Conservation (phyloP, 345 rosid genomes). For the Hevea brasiliensis region DNA sequence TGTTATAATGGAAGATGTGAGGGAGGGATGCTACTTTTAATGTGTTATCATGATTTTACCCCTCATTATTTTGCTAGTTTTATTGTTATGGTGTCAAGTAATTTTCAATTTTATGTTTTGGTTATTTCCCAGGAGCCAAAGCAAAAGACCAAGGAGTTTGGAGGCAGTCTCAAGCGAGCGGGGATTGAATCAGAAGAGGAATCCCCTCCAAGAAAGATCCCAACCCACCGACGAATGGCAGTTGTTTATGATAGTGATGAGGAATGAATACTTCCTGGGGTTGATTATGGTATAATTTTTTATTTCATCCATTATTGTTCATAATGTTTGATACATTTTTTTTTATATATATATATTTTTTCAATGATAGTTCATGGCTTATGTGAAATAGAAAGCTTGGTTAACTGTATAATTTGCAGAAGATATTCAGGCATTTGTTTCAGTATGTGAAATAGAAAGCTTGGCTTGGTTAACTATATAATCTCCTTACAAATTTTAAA, state of each 20-base stretch:
- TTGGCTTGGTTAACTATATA: too few relatives aligned
- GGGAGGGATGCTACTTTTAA: not conserved
- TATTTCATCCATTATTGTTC: not conserved
- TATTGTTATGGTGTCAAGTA: not conserved
- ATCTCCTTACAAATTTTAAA: too few relatives aligned
- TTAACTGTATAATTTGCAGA: too few relatives aligned
- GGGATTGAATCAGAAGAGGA: slow-evolving; percentile 92
- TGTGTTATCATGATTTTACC: not conserved
- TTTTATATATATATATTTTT: not conserved
- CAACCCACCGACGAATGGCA: slow-evolving; percentile 76
- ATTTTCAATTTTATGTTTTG: not conserved
- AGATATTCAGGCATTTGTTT: too few relatives aligned
- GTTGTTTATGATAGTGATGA: slow-evolving; percentile 92
- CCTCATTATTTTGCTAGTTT: too few relatives aligned
- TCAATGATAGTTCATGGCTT: not conserved
- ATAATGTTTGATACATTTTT: not conserved
- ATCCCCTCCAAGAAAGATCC: slow-evolving; percentile 72
- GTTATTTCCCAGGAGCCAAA: slow-evolving; percentile 49
- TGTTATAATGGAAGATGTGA: not conserved
- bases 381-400: too few relatives aligned
- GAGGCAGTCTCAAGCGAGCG: slow-evolving; percentile 63
- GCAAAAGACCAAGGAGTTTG: slow-evolving; percentile 48
- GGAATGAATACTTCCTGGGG: slow-evolving; percentile 34
- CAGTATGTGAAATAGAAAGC: too few relatives aligned
- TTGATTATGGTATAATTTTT: slow-evolving; percentile 3